These are phyloP conservation scores for Debaryomycetaceae sp. DNA, from an alignment of 1,139 yeast genomes.

Conservation along the genomic window DNA sequence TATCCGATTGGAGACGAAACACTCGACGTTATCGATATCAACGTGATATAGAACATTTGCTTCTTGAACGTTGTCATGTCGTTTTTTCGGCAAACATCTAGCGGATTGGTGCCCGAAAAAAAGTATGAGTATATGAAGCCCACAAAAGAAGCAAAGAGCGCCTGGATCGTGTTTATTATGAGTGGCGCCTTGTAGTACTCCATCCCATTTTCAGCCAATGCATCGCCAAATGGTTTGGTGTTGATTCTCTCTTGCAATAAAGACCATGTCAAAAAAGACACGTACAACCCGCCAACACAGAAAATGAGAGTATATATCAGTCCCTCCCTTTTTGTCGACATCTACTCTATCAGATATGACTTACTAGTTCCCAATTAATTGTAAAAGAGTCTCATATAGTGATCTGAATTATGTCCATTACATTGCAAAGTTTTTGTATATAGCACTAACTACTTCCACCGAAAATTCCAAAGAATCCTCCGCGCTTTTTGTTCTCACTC, in stretches of 20 bases:
- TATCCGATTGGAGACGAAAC: conserved; percentile 79
- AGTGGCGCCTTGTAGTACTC: conserved; percentile 71
- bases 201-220: conserved; percentile 29
- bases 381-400: background rate
- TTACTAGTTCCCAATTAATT: background rate
- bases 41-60: conserved; percentile 41
- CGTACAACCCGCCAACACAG: conserved; percentile 75
- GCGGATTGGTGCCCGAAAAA: conserved; percentile 30
- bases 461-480: conserved; percentile 47
- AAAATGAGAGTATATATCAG: conserved; percentile 33
- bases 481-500: conserved; percentile 26
- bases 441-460: conserved; percentile 18
- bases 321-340: conserved; percentile 15
- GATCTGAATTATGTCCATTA: background rate
- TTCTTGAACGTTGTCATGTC: conserved; percentile 14
- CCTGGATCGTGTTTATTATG: conserved; percentile 71
- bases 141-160: conserved; percentile 63
- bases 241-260: conserved; percentile 84
- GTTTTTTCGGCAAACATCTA: conserved; percentile 25
- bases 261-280: conserved; percentile 88
- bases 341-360: background rate
- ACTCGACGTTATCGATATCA: conserved; percentile 77
- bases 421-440: background rate
- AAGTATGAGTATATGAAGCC: conserved; percentile 59
- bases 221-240: conserved; percentile 66